Base-by-base conservation (phyloP, 768 basidiomycete species). In the Boletus tomentosulus region DNA sequence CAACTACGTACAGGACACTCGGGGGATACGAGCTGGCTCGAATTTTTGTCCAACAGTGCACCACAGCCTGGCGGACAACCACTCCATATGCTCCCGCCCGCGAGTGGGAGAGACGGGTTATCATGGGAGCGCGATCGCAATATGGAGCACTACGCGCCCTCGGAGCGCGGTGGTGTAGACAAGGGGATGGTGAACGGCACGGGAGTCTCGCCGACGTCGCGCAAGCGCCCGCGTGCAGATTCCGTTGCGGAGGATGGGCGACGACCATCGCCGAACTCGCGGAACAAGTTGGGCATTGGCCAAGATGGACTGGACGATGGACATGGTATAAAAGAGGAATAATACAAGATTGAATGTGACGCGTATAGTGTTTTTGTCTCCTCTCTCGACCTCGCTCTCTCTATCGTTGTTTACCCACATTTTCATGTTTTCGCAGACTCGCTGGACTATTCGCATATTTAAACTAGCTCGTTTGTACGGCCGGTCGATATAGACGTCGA, bases 91-190 rank as follows among this genome's bases (percentile, higher is more conserved):
- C 62, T 71, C 38, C 64, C 66, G 6, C 55, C 62, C 1, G 48
- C 60, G 5, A 62, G 56, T 11, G 65, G 67, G 12, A 58, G 67
- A 42, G 69, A 63, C 7, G 54, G 56, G 22, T 46, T 71, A 37
- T 67, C 69, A 24, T 69, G 67, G 67, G 67, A 69, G 38, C 67
- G 67, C 4, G 67, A 71, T 30, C 62, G 67, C 42, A 58, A 67
- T 19, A 35, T 60, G 27, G 69, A 69, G 8, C 66, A 70, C 19
- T 69, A 67, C 24, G 54, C 57, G 3, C 55, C 68, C 25, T 69
- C 67, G 8, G 70, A 69, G 19, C 69, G 68, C 31, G 54, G 56
- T 2, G 58, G 53, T 22, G 62, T 58, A 0, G 63, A 67, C 22
- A 71, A 65, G 53, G 35, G 44, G 27, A 44, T 55, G 50, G 19